Percentiles rank a stretch among this genome's conserved stretches.
These are phyloP conservation scores for Pythium volutum DNA, from an alignment of 352 stramenopile genomes.

Conservation along the genomic window DNA sequence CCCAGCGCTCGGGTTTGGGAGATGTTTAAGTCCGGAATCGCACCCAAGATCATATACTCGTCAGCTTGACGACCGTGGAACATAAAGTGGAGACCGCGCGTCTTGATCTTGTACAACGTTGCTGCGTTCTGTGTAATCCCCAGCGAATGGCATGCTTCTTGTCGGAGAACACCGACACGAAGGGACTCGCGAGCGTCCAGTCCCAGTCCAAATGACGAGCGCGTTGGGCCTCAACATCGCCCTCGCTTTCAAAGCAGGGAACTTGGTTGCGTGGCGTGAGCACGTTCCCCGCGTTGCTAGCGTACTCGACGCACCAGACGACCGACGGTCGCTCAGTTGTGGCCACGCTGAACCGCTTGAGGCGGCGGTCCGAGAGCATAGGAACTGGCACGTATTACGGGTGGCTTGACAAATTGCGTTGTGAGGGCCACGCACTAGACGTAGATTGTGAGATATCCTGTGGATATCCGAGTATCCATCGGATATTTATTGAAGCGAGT, in stretches of 20 bases:
- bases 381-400: too few species aligned
- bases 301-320: neutral
- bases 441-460: too few species aligned
- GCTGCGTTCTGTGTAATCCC: neutral
- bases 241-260: neutral
- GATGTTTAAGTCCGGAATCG: neutral
- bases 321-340: neutral
- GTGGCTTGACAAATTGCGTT: neutral
- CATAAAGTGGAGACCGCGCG: neutral
- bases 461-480: too few species aligned
- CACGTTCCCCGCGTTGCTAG: neutral
- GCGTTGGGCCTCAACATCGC: neutral
- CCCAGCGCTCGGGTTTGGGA: neutral
- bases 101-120: neutral
- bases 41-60: neutral
- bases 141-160: neutral
- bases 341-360: neutral
- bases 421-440: neutral
- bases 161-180: neutral
- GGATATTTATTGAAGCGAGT: too few species aligned
- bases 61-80: neutral
- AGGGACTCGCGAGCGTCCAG: neutral
- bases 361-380: neutral
- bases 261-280: neutral
- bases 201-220: neutral